Percentiles rank a stretch among this genome's conserved stretches.
Evolutionary conservation across 257 asterid genomes (phyloP).

Genomic region (Solanum chiquidenum): DNA sequence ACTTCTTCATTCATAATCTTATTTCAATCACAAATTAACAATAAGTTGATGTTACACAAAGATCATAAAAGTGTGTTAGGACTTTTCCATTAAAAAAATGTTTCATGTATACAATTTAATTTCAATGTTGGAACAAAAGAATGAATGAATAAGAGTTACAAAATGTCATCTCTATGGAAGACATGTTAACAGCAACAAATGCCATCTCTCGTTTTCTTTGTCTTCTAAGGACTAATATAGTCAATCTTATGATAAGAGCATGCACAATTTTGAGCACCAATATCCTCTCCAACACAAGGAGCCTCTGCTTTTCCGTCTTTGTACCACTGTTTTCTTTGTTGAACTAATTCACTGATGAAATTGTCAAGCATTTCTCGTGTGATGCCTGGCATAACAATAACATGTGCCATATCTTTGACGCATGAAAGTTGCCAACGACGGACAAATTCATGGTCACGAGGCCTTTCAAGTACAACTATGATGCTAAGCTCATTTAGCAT

Average conservation of each 20-base stretch:
- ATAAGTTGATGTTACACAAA: background rate
- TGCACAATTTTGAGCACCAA: background rate
- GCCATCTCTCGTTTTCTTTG: background rate
- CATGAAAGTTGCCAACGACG: constrained; percentile 14
- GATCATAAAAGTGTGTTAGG: background rate
- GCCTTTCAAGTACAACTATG: constrained; percentile 13
- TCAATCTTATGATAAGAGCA: background rate
- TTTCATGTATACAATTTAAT: background rate
- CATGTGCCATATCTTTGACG: constrained; percentile 10
- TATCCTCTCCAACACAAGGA: background rate
- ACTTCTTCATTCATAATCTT: background rate
- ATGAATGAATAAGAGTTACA: background rate
- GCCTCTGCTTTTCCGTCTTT: background rate
- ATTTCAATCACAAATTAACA: background rate
- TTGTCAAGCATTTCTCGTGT: constrained; percentile 4
- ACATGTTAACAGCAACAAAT: background rate
- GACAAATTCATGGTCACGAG: background rate
- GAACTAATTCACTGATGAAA: background rate
- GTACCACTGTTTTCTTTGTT: background rate
- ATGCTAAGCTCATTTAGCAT: constrained; percentile 9
- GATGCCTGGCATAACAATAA: constrained; percentile 6
- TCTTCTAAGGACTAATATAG: background rate
- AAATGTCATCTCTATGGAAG: background rate
- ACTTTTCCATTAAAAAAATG: no score
- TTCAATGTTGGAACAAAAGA: background rate